These are phyloP conservation scores for Cubamyces lactineus DNA, from an alignment of 768 basidiomycete genomes.

Conservation along the genomic window DNA sequence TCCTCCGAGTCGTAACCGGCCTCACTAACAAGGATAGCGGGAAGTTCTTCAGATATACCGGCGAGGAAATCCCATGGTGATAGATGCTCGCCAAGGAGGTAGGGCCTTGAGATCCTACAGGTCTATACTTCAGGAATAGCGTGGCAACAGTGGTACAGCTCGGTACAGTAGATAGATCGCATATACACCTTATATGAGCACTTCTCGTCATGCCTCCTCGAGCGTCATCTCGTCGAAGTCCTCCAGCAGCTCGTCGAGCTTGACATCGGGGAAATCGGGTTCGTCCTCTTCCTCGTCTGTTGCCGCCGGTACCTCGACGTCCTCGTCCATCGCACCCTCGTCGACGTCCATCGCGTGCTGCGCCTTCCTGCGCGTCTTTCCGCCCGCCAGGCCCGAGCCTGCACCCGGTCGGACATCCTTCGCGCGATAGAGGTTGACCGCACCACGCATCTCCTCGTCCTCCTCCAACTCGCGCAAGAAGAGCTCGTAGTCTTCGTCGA, in stretches of 20 bases:
- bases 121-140: constrained; percentile 29
- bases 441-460: constrained; percentile 86
- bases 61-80: constrained; percentile 38
- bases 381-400: constrained; percentile 40
- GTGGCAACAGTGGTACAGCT: not conserved
- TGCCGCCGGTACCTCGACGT: constrained; percentile 78
- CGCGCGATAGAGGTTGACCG: constrained; percentile 86
- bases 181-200: not conserved
- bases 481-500: constrained; percentile 95
- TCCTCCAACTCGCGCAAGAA: constrained; percentile 96
- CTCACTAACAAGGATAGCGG: constrained; percentile 36
- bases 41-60: constrained; percentile 37
- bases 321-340: constrained; percentile 44
- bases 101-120: constrained; percentile 7
- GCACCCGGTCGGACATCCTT: constrained; percentile 57
- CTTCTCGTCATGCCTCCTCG: constrained; percentile 39
- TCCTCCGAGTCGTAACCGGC: constrained; percentile 34
- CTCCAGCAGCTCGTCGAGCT: constrained; percentile 84
- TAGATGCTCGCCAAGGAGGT: not conserved
- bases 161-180: not conserved
- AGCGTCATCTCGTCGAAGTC: constrained; percentile 93
- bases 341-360: constrained; percentile 77
- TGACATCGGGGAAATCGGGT: constrained; percentile 86
- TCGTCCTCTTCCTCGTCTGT: constrained; percentile 82
- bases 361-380: constrained; percentile 45